These are phyloP conservation scores for Talaromyces funiculosus DNA, from an alignment of 2,329 filamentous ascomycete species.

Conservation along the genomic window DNA sequence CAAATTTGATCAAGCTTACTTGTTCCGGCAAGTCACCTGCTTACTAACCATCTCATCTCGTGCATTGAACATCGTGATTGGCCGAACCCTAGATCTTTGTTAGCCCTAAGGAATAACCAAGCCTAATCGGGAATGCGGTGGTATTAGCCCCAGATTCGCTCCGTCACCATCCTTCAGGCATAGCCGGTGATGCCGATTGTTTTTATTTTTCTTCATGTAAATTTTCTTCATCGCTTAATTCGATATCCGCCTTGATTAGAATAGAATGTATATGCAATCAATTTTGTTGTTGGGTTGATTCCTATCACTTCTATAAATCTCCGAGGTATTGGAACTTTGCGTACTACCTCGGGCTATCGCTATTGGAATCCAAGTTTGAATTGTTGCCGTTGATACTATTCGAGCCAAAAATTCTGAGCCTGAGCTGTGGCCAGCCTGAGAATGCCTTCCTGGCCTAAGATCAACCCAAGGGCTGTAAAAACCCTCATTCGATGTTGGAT, in stretches of 20 bases:
- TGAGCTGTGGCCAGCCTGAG: neutral
- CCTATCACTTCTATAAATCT: neutral
- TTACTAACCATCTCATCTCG: neutral
- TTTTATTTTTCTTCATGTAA: neutral
- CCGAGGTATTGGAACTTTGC: neutral
- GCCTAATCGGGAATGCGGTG: neutral
- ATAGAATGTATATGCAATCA: neutral
- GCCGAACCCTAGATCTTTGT: neutral
- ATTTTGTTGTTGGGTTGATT: neutral
- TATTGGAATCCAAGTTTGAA: neutral
- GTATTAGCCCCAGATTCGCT: neutral
- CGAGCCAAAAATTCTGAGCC: neutral
- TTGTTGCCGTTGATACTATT: neutral
- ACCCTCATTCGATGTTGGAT: slow-evolving; percentile 43
- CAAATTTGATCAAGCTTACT: too few species aligned
- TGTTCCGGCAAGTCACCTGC: neutral
- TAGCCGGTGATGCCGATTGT: neutral
- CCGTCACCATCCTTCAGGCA: neutral
- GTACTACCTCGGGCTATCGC: neutral
- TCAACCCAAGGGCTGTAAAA: slow-evolving; percentile 46
- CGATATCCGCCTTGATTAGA: neutral
- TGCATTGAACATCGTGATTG: neutral
- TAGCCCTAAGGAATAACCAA: neutral
- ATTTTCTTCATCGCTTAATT: neutral
- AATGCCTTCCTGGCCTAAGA: slow-evolving; percentile 33